phyloP scores from a whole-genome alignment of 2,329 filamentous ascomycete species.

The Coniella vitis region DNA sequence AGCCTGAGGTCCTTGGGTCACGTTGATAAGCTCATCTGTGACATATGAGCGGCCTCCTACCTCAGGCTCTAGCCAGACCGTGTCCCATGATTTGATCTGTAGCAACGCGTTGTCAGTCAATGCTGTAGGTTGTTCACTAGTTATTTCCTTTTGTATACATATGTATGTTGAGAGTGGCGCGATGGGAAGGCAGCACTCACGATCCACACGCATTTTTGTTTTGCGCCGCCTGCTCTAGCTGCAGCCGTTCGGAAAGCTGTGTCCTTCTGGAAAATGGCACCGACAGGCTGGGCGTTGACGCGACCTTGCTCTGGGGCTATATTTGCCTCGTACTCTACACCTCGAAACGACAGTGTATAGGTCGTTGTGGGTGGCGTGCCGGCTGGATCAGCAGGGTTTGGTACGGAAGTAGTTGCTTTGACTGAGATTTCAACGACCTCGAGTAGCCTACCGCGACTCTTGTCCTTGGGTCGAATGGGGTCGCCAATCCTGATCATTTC shows the following conservation, averaged over 20 bases:
- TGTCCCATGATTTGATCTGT: constrained; percentile 17
- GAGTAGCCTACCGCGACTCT: constrained; percentile 7
- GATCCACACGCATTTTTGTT: constrained; percentile 15
- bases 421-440: constrained; percentile 22
- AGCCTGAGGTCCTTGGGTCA: constrained; percentile 10
- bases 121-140: constrained; percentile 17
- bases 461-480: constrained; percentile 25
- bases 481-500: constrained; percentile 29
- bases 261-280: constrained; percentile 14
- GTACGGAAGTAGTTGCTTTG: constrained; percentile 7
- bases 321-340: constrained; percentile 12
- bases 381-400: constrained; percentile 17
- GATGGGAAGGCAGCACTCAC: background rate
- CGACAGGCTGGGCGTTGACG: constrained; percentile 12
- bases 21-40: constrained; percentile 39
- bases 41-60: constrained; percentile 54
- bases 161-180: too few species aligned
- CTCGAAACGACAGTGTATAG: constrained; percentile 9
- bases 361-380: background rate
- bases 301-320: constrained; percentile 10
- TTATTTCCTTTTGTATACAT: constrained; percentile 18
- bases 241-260: constrained; percentile 14
- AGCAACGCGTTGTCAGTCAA: constrained; percentile 28
- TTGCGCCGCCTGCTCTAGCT: constrained; percentile 11
- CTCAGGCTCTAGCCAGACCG: constrained; percentile 31